Evolutionary conservation across 2,329 filamentous ascomycete species (phyloP).

Genomic region (Aspergillus piperis): DNA sequence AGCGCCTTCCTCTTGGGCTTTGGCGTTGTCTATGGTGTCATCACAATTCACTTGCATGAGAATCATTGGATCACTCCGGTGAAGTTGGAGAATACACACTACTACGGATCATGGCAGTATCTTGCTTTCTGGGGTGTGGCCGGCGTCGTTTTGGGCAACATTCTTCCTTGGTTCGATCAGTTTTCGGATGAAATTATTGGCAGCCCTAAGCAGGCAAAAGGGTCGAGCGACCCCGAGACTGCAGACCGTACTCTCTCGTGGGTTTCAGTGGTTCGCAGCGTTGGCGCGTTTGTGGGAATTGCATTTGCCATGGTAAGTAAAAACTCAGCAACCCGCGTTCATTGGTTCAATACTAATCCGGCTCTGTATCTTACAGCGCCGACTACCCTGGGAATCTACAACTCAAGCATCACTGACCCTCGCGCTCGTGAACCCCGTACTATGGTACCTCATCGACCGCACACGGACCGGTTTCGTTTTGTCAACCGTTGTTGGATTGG

Average conservation of each 20-base stretch:
- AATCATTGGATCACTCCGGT: constrained; percentile 64
- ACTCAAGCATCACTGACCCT: constrained; percentile 90
- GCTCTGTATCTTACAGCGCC: constrained; percentile 60
- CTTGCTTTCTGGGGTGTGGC: constrained; percentile 78
- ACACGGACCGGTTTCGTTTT: constrained; percentile 81
- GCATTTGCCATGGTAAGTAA: constrained; percentile 78
- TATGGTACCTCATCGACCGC: constrained; percentile 96
- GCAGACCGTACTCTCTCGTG: constrained; percentile 53
- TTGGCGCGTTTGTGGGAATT: constrained; percentile 72
- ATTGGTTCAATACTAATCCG: constrained; percentile 14
- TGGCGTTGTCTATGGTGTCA: constrained; percentile 77
- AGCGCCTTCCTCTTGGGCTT: constrained; percentile 71
- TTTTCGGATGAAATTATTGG: constrained; percentile 63
- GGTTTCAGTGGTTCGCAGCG: constrained; percentile 69
- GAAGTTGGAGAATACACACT: constrained; percentile 58
- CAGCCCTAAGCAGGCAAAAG: constrained; percentile 25
- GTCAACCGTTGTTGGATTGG: constrained; percentile 70
- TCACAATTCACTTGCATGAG: constrained; percentile 78
- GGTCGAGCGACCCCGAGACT: constrained; percentile 31
- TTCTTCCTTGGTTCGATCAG: constrained; percentile 81
- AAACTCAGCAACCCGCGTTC: not conserved
- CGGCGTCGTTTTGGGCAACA: constrained; percentile 73
- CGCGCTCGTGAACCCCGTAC: constrained; percentile 83
- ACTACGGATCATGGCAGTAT: constrained; percentile 63
- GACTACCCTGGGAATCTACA: constrained; percentile 89